Evolutionary conservation across 306 rosid genomes (phyloP).

Genomic region (Castanea sativa): DNA sequence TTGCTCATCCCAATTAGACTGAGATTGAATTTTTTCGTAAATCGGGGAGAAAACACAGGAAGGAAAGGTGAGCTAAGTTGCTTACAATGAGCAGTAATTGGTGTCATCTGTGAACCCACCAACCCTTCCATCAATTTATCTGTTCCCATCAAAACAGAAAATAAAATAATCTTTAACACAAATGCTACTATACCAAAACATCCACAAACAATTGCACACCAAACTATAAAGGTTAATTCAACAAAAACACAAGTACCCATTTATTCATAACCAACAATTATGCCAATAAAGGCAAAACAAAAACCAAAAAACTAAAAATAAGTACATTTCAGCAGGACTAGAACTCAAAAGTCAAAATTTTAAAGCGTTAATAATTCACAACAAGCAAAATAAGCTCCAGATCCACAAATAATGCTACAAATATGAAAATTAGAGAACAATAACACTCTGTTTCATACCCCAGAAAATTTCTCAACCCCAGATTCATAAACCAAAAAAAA

Average conservation of each 20-base stretch:
- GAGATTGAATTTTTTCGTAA: constrained; percentile 18
- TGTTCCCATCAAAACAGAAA: constrained; percentile 17
- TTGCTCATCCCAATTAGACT: constrained; percentile 22
- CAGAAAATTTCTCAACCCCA: neutral
- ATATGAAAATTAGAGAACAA: neutral
- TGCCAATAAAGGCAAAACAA: neutral
- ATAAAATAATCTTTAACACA: neutral
- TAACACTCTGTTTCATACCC: neutral
- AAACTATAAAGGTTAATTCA: neutral
- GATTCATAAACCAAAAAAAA: no score
- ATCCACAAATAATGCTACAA: neutral
- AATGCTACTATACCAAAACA: neutral
- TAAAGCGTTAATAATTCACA: neutral
- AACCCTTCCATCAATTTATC: constrained; percentile 48
- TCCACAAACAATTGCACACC: neutral
- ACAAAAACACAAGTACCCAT: neutral
- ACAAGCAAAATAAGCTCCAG: neutral
- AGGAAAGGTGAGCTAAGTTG: constrained; percentile 21
- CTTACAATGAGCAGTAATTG: constrained; percentile 22
- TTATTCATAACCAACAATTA: neutral
- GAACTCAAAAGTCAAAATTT: no score
- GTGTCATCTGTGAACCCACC: constrained; percentile 35
- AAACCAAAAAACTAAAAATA: neutral
- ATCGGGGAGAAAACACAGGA: constrained; percentile 16
- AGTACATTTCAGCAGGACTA: neutral